phyloP scores from a whole-genome alignment of 805 yeast species.

The Teunomyces pallodes region DNA sequence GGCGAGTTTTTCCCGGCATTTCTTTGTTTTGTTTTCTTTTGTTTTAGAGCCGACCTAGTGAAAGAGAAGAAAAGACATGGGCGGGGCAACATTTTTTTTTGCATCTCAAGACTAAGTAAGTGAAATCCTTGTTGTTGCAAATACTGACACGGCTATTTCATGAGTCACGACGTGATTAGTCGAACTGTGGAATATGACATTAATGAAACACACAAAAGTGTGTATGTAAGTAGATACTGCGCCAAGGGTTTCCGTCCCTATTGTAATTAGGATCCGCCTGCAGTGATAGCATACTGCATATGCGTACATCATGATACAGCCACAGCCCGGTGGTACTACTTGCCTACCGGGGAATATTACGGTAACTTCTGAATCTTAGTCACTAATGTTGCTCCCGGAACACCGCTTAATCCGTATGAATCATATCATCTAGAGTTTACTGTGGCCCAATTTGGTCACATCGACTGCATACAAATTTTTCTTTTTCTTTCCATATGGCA shows the following conservation, averaged over 20 bases:
- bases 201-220: too few relatives aligned
- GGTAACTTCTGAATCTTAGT: background rate
- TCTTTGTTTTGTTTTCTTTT: too few relatives aligned
- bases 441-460: background rate
- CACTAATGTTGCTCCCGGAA: background rate
- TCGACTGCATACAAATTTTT: background rate
- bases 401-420: background rate
- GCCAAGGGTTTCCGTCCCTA: background rate
- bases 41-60: too few relatives aligned
- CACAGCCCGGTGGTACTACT: background rate
- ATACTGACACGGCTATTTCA: too few relatives aligned
- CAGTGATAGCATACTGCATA: background rate
- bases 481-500: background rate
- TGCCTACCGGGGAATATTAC: background rate
- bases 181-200: too few relatives aligned
- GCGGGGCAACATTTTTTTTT: too few relatives aligned
- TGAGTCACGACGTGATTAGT: too few relatives aligned
- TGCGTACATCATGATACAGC: background rate
- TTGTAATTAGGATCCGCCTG: background rate
- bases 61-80: too few relatives aligned
- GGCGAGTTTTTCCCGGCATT: too few relatives aligned
- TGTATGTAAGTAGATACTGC: too few relatives aligned
- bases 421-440: background rate
- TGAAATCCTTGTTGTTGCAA: too few relatives aligned
- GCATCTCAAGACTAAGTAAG: too few relatives aligned